Conservation (phyloP, 1,284 basidiomycete species). For the Cryptococcus sp. region DNA sequence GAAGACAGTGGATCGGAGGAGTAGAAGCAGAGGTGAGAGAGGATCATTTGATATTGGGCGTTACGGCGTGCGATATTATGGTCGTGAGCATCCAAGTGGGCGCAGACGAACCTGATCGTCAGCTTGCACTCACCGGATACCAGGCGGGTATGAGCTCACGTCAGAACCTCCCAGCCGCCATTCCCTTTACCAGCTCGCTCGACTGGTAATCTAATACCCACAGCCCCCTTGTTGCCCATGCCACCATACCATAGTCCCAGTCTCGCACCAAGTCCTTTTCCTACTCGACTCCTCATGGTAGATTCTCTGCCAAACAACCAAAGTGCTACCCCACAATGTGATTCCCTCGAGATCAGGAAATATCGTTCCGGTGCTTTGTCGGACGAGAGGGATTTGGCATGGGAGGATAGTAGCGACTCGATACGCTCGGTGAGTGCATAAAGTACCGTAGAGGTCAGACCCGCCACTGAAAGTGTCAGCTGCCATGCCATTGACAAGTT, state of each 20-base stretch:
- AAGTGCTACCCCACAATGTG: conserved; percentile 43
- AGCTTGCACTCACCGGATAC: conserved; percentile 1
- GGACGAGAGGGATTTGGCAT: conserved; percentile 35
- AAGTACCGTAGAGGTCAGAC: conserved; percentile 32
- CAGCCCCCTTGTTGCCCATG: conserved; percentile 95
- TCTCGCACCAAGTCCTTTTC: conserved; percentile 23
- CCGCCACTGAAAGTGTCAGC: conserved; percentile 27
- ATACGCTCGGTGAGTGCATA: conserved; percentile 38
- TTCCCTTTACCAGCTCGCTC: conserved; percentile 49
- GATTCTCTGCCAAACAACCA: conserved; percentile 44
- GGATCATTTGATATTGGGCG: conserved; percentile 72
- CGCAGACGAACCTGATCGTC: conserved; percentile 73
- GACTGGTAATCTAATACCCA: conserved; percentile 78
- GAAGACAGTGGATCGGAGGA: conserved; percentile 52
- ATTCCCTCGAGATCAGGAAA: conserved; percentile 32
- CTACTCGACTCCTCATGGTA: conserved; percentile 31
- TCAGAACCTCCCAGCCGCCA: conserved; percentile 65
- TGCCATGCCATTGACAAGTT: neutral
- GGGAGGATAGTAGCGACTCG: conserved; percentile 38
- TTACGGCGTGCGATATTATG: conserved; percentile 67
- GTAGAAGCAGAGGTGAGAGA: conserved; percentile 73
- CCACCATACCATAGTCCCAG: conserved; percentile 49
- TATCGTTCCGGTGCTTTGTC: conserved; percentile 28
- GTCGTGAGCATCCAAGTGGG: conserved; percentile 83
- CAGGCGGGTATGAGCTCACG: conserved; percentile 56